phyloP scores from a whole-genome alignment of 2,329 filamentous ascomycete species.

The Clonostachys rhizophaga region DNA sequence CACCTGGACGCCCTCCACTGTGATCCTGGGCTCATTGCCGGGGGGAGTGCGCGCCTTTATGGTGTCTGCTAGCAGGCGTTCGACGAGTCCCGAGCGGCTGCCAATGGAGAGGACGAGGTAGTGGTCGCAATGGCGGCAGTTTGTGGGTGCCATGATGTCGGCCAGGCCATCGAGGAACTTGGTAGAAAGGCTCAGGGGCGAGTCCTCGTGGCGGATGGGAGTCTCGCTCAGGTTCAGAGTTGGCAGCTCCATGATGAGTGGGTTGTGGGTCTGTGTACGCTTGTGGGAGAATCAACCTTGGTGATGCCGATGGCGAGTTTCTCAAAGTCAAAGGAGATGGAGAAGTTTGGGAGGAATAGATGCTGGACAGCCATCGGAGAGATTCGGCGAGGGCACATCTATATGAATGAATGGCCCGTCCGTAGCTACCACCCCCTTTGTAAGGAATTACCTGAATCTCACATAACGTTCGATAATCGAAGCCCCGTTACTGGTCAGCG shows the following conservation, averaged over 20 bases:
- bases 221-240: neutral
- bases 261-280: too few species aligned
- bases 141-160: constrained; percentile 1
- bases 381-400: too few species aligned
- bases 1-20: constrained; percentile 18
- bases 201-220: constrained; percentile 16
- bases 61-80: constrained; percentile 12
- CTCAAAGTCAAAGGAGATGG: too few species aligned
- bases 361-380: too few species aligned
- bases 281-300: too few species aligned
- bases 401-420: too few species aligned
- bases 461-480: too few species aligned
- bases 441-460: too few species aligned
- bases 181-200: constrained; percentile 18
- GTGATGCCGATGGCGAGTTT: too few species aligned
- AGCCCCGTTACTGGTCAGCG: too few species aligned
- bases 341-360: too few species aligned
- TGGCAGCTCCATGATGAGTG: neutral
- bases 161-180: constrained; percentile 12
- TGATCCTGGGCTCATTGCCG: constrained; percentile 1
- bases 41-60: constrained; percentile 1
- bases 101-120: constrained; percentile 16
- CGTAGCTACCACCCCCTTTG: too few species aligned
- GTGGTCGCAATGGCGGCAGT: neutral
- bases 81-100: constrained; percentile 20